Percentiles rank a stretch among this genome's conserved stretches.
phyloP scores from a whole-genome alignment of 257 asterid species.

The Penstemon davidsonii region DNA sequence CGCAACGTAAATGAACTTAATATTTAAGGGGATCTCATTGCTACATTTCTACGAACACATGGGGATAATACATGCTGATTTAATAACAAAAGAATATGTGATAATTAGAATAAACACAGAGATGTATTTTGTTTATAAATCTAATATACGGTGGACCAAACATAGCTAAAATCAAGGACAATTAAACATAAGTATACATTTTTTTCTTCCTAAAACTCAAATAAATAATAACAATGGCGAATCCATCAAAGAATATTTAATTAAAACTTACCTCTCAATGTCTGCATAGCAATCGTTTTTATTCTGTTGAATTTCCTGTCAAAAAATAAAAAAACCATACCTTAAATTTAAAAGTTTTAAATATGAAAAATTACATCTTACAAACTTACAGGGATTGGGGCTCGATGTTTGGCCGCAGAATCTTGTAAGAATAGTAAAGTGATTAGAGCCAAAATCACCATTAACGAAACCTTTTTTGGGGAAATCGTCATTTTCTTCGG shows the following conservation, averaged over 20 bases:
- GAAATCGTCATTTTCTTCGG: slow-evolving; percentile 25
- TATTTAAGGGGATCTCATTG: too few species aligned
- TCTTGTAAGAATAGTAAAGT: slow-evolving; percentile 32
- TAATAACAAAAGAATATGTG: too few species aligned
- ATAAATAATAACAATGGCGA: slow-evolving; percentile 1
- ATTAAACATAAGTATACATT: neutral
- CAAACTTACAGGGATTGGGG: slow-evolving; percentile 65
- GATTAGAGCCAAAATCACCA: slow-evolving; percentile 28
- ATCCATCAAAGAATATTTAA: slow-evolving; percentile 7
- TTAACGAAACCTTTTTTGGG: neutral
- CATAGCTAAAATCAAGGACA: neutral
- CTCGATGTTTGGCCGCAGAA: slow-evolving; percentile 68
- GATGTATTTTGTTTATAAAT: too few species aligned
- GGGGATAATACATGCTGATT: too few species aligned
- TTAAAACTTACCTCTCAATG: slow-evolving; percentile 68
- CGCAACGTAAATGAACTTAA: too few species aligned
- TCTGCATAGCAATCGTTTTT: slow-evolving; percentile 79
- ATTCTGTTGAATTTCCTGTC: slow-evolving; percentile 70
- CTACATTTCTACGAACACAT: too few species aligned
- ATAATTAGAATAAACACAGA: too few species aligned
- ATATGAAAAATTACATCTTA: neutral
- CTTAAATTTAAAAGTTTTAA: neutral
- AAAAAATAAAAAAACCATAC: slow-evolving; percentile 1
- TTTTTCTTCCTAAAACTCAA: neutral
- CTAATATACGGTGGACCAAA: too few species aligned